Conservation (phyloP, 1,284 basidiomycete species). For the Exsudoporus floridanus region DNA sequence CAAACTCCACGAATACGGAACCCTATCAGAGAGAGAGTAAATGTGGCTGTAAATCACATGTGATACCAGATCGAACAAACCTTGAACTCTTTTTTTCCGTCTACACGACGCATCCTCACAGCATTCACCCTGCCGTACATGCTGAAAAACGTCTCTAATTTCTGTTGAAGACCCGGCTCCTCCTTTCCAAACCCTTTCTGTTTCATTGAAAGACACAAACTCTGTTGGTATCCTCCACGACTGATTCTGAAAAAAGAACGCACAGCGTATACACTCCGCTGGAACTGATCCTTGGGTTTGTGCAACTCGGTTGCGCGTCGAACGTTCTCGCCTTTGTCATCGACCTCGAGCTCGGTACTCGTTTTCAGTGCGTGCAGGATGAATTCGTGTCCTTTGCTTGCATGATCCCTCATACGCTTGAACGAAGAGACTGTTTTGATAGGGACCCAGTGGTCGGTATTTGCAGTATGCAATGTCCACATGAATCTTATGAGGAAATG, state of each 20-base stretch:
- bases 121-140: constrained; percentile 82
- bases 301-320: constrained; percentile 71
- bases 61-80: constrained; percentile 38
- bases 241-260: constrained; percentile 34
- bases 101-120: constrained; percentile 81
- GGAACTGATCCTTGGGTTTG: constrained; percentile 73
- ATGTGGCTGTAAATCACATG: neutral
- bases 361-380: constrained; percentile 64
- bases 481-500: constrained; percentile 71
- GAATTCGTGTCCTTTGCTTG: constrained; percentile 59
- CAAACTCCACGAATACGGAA: constrained; percentile 93
- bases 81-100: constrained; percentile 81
- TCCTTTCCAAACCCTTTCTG: constrained; percentile 92
- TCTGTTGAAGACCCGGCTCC: constrained; percentile 65
- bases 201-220: constrained; percentile 2
- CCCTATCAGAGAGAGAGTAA: constrained; percentile 48
- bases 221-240: neutral
- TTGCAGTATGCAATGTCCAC: constrained; percentile 83
- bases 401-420: constrained; percentile 90
- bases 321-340: constrained; percentile 72
- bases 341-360: constrained; percentile 74
- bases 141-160: constrained; percentile 82
- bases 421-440: constrained; percentile 88
- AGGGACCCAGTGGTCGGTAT: constrained; percentile 87
- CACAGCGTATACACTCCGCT: constrained; percentile 83